Evolutionary conservation across 2,329 filamentous ascomycete species (phyloP).

Genomic region (Monilinia polystroma): DNA sequence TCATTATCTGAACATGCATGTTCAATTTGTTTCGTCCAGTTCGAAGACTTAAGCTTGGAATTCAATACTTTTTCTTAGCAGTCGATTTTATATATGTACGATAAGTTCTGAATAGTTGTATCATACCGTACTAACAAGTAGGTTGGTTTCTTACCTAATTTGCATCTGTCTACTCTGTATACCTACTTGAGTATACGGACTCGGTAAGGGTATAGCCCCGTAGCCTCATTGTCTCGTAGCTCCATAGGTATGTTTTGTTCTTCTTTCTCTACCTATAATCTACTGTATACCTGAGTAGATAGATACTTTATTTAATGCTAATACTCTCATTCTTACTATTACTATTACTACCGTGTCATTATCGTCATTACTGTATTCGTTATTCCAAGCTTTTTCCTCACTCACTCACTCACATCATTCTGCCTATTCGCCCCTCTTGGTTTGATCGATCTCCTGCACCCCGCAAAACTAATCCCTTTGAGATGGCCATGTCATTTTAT

Average conservation of each 20-base stretch:
- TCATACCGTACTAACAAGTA: no score
- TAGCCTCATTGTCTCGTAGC: neutral
- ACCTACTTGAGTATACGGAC: neutral
- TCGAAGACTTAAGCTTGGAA: no score
- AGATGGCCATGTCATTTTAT: neutral
- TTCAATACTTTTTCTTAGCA: no score
- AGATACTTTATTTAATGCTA: no score
- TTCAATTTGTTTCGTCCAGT: no score
- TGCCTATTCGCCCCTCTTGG: constrained; percentile 2
- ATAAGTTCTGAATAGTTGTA: no score
- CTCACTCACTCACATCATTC: neutral
- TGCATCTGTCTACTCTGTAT: neutral
- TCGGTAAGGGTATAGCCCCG: constrained; percentile 15
- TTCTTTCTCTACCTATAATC: no score
- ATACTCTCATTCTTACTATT: no score
- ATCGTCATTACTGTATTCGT: neutral
- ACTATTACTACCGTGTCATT: no score
- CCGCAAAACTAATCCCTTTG: constrained; percentile 6
- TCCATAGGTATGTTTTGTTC: neutral
- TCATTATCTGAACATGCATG: no score
- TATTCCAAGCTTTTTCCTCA: neutral
- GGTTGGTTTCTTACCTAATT: neutral
- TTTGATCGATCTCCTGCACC: constrained; percentile 15
- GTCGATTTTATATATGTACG: no score
- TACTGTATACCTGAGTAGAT: neutral